Percentiles rank a stretch among this genome's conserved stretches.
Evolutionary conservation across 164 flowering plant genomes (phyloP).

Genomic region (Euptelea pleiosperma): DNA sequence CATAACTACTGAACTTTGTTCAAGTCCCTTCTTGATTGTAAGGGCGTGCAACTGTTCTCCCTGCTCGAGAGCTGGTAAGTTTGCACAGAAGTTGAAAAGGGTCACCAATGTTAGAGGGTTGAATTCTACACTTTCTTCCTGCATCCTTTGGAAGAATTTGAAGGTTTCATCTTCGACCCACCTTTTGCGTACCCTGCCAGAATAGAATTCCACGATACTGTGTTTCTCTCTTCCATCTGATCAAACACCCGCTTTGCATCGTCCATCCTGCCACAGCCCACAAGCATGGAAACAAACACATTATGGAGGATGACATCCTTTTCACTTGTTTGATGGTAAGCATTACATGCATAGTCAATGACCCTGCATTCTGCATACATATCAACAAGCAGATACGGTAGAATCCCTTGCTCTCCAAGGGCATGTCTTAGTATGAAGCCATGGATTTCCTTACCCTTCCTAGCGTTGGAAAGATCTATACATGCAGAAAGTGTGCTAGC

Average conservation of each 20-base stretch:
- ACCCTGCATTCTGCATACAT: conserved; percentile 21
- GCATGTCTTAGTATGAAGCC: conserved; percentile 18
- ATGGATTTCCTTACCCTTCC: conserved; percentile 19
- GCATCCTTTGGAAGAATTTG: conserved; percentile 20
- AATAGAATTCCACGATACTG: conserved; percentile 23
- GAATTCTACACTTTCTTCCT: conserved; percentile 8
- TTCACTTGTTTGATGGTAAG: conserved; percentile 12
- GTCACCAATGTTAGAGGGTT: conserved; percentile 19
- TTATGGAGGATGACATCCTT: conserved; percentile 23
- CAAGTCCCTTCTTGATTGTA: conserved; percentile 16
- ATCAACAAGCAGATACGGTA: conserved; percentile 20
- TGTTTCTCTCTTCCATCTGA: conserved; percentile 18
- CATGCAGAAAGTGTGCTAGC: conserved; percentile 20
- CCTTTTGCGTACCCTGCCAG: conserved; percentile 16
- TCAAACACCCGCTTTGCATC: conserved; percentile 18
- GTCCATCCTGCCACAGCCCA: conserved; percentile 11
- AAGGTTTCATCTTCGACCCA: conserved; percentile 13
- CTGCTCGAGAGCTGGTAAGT: conserved; percentile 21
- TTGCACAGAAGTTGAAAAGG: conserved; percentile 17
- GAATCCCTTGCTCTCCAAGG: conserved; percentile 19
- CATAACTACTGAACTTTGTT: conserved; percentile 17
- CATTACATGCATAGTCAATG: conserved; percentile 18
- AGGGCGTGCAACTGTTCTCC: conserved; percentile 22
- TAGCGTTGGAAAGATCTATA: conserved; percentile 8
- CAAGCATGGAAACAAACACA: conserved; percentile 21